Evolutionary conservation across 2,329 filamentous ascomycete genomes (phyloP), one percentile per base, ranked within the genome.

Genomic region (Penicillium palitans): DNA sequence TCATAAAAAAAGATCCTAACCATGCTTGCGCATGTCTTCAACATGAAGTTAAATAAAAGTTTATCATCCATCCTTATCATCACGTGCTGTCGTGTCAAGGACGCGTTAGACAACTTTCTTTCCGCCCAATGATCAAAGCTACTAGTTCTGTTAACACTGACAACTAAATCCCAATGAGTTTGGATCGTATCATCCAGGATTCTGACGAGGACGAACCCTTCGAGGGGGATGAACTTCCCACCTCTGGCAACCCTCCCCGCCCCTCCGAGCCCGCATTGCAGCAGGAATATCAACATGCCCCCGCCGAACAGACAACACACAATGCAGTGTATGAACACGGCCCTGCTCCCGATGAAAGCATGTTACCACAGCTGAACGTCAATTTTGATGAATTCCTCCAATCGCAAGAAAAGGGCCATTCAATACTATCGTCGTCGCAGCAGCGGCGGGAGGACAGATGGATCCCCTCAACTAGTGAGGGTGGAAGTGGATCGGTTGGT

Each of bases 201-300:
- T 79, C 77, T 0, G 77, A 79, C 29, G 76, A 79, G 40, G 76
- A 76, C 12, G 74, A 76, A 48, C 67, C 71, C 53, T 60, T 74
- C n/a, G 65, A 65, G 39, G 69, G 67, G 53, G 68, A 66, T 33
- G 68, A 69, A 7, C 37, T 63, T 24, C 52, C 64, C 21, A 61
- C 61, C 17, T 66, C 65, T 21, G 52, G 58, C 50, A 67, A 64
- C 29, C 68, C 56, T 31, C 58, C 61, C 12, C 66, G 67, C 35
- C 49, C 55, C 12, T 63, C 62, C 9, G 61, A 66, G n/a, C 49
- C 42, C 39, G 49, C 58, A 40, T 37, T 42, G 12, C 56, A 57
- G 15, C 52, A 59, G 40, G 60, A 65, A 31, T 35, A 61, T 40
- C 53, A 66, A 7, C 29, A 56, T 47, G 24, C 50, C 58, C 53